Evolutionary conservation across 352 stramenopile genomes (phyloP).

Genomic region (Globisporangium cystogenes): DNA sequence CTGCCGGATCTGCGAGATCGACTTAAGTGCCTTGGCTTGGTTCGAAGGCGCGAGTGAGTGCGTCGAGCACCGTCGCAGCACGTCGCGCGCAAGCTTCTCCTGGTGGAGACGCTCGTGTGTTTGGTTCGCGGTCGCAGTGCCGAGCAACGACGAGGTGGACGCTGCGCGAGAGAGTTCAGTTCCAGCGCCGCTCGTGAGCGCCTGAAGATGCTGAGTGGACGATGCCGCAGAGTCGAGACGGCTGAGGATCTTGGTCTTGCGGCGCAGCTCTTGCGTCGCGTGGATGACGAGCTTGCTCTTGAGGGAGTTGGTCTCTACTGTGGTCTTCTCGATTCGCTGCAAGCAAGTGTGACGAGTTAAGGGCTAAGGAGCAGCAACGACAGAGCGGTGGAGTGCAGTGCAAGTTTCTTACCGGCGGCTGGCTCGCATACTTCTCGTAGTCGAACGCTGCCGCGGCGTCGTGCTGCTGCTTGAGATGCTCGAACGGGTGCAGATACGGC

Average conservation of each 20-base stretch:
- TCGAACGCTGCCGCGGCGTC: conserved; percentile 36
- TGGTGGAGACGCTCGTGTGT: conserved; percentile 24
- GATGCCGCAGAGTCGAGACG: conserved; percentile 2
- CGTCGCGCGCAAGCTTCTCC: conserved; percentile 29
- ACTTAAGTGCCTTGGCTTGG: conserved; percentile 17
- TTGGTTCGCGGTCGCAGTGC: background rate
- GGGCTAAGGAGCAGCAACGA: no score
- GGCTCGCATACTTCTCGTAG: conserved; percentile 33
- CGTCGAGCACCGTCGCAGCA: conserved; percentile 20
- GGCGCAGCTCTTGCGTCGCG: conserved; percentile 25
- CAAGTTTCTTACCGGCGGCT: conserved; percentile 15
- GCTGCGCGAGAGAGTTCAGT: background rate
- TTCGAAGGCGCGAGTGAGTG: conserved; percentile 33
- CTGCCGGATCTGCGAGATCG: conserved; percentile 18
- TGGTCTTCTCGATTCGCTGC: conserved; percentile 11
- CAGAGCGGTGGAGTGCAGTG: background rate
- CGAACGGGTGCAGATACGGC: conserved; percentile 39
- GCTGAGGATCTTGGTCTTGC: conserved; percentile 25
- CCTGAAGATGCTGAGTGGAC: background rate
- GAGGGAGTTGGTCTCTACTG: conserved; percentile 13
- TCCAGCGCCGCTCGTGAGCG: background rate
- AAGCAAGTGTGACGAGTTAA: no score
- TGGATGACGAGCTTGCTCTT: conserved; percentile 29
- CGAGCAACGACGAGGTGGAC: conserved; percentile 3
- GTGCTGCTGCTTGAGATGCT: conserved; percentile 30